phyloP scores from a whole-genome alignment of 2,329 filamentous ascomycete species.

The Talaromyces islandicus region DNA sequence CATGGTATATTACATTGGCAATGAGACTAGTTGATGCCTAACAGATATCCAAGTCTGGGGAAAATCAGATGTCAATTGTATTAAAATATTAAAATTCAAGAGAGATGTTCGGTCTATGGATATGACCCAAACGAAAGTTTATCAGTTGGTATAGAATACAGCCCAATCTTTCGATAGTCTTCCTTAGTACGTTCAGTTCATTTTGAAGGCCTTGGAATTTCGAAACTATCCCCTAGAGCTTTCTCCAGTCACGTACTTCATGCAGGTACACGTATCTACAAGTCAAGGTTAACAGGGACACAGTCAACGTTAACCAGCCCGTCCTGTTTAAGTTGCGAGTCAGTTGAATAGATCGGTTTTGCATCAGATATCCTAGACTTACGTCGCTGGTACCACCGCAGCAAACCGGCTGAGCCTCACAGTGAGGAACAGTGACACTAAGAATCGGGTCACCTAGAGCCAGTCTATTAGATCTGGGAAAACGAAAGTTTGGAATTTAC shows the following conservation, averaged over 20 bases:
- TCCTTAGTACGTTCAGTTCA: background rate
- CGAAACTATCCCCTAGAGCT: background rate
- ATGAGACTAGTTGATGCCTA: too few species aligned
- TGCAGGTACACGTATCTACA: background rate
- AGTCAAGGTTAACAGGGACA: background rate
- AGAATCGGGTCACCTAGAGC: background rate
- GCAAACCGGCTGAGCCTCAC: background rate
- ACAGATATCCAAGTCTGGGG: too few species aligned
- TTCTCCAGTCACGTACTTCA: background rate
- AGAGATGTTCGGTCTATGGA: background rate
- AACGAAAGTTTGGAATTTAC: background rate
- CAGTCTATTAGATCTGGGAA: background rate
- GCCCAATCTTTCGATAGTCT: background rate
- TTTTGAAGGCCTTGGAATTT: background rate
- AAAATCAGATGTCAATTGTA: background rate
- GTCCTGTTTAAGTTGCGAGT: background rate
- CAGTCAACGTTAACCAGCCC: background rate
- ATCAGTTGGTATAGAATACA: background rate
- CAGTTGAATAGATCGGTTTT: background rate
- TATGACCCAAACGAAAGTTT: background rate
- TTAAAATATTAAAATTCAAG: background rate
- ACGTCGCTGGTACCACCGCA: background rate
- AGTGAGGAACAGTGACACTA: background rate
- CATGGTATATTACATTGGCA: too few species aligned
- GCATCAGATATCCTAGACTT: background rate